These are phyloP conservation scores for Cyberlindnera subsufficiens DNA, from an alignment of 805 yeast genomes.

Conservation along the genomic window DNA sequence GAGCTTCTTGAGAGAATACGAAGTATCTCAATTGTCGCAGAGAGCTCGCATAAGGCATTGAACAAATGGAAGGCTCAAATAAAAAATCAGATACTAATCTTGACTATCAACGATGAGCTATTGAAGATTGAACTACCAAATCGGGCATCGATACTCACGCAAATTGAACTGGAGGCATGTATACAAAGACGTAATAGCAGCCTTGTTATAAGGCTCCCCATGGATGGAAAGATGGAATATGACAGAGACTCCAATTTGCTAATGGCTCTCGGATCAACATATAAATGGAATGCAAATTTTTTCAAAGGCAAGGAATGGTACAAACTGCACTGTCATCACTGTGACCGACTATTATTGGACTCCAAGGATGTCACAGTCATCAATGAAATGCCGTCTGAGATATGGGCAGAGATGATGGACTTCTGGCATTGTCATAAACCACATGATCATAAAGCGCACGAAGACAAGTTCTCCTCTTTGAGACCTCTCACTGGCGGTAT, in stretches of 20 bases:
- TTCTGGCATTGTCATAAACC: slow-evolving; percentile 97
- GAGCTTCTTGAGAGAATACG: slow-evolving; percentile 14
- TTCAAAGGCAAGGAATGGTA: slow-evolving; percentile 15
- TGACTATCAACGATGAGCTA: not conserved
- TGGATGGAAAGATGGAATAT: not conserved
- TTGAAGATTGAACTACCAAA: not conserved
- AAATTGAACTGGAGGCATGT: slow-evolving; percentile 3
- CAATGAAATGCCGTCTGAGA: slow-evolving; percentile 79
- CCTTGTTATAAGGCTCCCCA: slow-evolving; percentile 12
- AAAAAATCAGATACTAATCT: not conserved
- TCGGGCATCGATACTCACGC: not conserved
- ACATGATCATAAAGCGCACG: slow-evolving; percentile 17
- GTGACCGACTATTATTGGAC: slow-evolving; percentile 26
- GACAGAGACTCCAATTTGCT: slow-evolving; percentile 18
- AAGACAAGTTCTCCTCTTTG: slow-evolving; percentile 34
- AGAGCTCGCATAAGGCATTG: not conserved
- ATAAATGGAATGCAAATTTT: slow-evolving; percentile 41
- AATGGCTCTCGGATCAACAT: slow-evolving; percentile 16
- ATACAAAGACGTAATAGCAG: slow-evolving; percentile 1
- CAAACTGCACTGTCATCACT: slow-evolving; percentile 23
- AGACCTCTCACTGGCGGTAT: slow-evolving; percentile 37
- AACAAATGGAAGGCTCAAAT: not conserved
- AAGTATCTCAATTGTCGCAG: slow-evolving; percentile 10
- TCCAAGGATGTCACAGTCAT: slow-evolving; percentile 29
- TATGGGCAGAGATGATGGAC: slow-evolving; percentile 94